A percentile compares a stretch with the other conserved stretches of the same genome.
phyloP scores from a whole-genome alignment of 306 rosid genomes.

The Oxytropis ochrocephala region DNA sequence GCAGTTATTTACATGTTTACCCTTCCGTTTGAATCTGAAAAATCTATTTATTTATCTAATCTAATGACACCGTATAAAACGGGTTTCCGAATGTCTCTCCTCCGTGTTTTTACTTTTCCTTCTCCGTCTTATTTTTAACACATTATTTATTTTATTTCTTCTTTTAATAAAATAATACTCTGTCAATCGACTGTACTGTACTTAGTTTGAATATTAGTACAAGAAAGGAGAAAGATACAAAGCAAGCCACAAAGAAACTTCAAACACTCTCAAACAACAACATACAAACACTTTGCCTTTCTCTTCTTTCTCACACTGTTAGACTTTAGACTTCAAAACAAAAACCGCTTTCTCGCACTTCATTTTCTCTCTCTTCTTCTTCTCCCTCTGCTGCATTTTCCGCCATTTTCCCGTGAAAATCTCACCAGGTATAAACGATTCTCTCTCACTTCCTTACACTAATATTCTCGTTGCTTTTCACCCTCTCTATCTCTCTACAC shows the following conservation, averaged over 20 bases:
- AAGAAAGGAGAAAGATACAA: not conserved
- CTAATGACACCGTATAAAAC: not conserved
- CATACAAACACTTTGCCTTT: not conserved
- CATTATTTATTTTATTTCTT: no score
- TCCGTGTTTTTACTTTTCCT: constrained; percentile 1
- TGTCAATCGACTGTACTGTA: not conserved
- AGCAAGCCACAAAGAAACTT: not conserved
- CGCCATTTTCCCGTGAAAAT: constrained; percentile 37
- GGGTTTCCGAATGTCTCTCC: constrained; percentile 1
- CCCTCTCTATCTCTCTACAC: not conserved
- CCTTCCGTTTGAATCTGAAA: not conserved
- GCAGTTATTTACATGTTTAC: not conserved
- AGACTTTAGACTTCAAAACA: constrained; percentile 17
- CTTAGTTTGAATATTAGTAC: not conserved
- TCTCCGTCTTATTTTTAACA: not conserved
- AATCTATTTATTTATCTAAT: no score
- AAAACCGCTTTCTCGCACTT: not conserved
- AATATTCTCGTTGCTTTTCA: constrained; percentile 5
- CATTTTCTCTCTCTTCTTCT: not conserved
- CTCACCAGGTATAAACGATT: constrained; percentile 32
- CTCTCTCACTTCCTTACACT: constrained; percentile 14
- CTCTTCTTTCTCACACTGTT: constrained; percentile 11
- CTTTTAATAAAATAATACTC: not conserved
- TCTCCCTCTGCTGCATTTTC: constrained; percentile 23
- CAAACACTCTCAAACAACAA: not conserved